Evolutionary conservation across 306 rosid genomes (phyloP).

Genomic region (Myrica gale): DNA sequence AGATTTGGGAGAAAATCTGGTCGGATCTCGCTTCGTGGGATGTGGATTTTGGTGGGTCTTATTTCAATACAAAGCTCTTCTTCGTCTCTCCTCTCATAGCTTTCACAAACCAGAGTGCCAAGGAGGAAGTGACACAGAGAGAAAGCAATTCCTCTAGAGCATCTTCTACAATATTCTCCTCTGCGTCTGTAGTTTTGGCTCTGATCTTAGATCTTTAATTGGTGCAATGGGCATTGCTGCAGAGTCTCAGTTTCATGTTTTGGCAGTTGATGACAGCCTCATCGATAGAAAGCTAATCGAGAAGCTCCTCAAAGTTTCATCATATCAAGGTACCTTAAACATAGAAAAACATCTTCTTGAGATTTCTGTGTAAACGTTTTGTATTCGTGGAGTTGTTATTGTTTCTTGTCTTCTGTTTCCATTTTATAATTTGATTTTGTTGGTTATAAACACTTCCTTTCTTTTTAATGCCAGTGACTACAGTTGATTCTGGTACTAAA

Average conservation of each 20-base stretch:
- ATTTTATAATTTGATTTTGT: background rate
- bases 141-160: background rate
- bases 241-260: conserved; percentile 81
- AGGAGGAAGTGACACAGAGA: background rate
- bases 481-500: conserved; percentile 96
- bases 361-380: background rate
- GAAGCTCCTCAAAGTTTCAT: conserved; percentile 73
- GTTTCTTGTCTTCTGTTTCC: conserved; percentile 4
- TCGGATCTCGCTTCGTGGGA: conserved; percentile 96
- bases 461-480: conserved; percentile 59
- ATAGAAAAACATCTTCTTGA: background rate
- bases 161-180: background rate
- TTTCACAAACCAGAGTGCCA: background rate
- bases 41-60: conserved; percentile 73
- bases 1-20: conserved; percentile 94
- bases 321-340: conserved; percentile 68
- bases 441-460: conserved; percentile 9
- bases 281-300: conserved; percentile 85
- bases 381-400: background rate
- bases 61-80: conserved; percentile 49
- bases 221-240: conserved; percentile 70
- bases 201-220: conserved; percentile 25
- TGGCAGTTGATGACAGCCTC: conserved; percentile 90
- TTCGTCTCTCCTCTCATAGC: conserved; percentile 27
- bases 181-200: background rate